Conservation (phyloP, 2,329 filamentous ascomycete genomes). For the Diaporthe vexans region DNA sequence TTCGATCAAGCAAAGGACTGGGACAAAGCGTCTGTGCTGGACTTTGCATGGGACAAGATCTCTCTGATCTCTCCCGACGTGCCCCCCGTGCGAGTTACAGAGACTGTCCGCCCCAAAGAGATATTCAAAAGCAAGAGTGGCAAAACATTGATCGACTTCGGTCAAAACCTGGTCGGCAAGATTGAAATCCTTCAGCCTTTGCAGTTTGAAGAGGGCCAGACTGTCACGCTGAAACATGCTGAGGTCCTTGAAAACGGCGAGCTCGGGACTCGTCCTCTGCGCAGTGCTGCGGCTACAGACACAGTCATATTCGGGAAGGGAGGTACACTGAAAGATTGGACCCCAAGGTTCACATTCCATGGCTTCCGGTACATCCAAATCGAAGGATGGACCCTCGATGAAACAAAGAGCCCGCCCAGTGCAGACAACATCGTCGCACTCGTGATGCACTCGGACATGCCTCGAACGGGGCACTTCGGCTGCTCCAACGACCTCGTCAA, state of each 20-base stretch:
- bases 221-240: conserved; percentile 63
- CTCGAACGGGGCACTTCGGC: conserved; percentile 62
- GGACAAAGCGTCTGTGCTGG: conserved; percentile 40
- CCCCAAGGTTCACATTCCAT: conserved; percentile 66
- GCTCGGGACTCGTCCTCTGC: conserved; percentile 57
- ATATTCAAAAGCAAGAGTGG: conserved; percentile 48
- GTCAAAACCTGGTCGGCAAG: conserved; percentile 70
- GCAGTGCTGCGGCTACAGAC: conserved; percentile 58
- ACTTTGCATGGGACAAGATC: conserved; percentile 39
- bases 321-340: conserved; percentile 48
- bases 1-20: conserved; percentile 3
- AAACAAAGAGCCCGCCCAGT: conserved; percentile 4
- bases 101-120: conserved; percentile 42
- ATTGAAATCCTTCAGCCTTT: conserved; percentile 54
- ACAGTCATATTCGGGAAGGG: conserved; percentile 47
- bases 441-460: conserved; percentile 66
- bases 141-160: conserved; percentile 68
- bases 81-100: conserved; percentile 49
- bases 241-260: conserved; percentile 68
- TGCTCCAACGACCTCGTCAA: conserved; percentile 68
- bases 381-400: conserved; percentile 55
- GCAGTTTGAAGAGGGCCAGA: conserved; percentile 53
- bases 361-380: conserved; percentile 67
- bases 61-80: conserved; percentile 50
- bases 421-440: conserved; percentile 48